Conservation (phyloP, 2,329 filamentous ascomycete genomes). For the Alternaria solani region DNA sequence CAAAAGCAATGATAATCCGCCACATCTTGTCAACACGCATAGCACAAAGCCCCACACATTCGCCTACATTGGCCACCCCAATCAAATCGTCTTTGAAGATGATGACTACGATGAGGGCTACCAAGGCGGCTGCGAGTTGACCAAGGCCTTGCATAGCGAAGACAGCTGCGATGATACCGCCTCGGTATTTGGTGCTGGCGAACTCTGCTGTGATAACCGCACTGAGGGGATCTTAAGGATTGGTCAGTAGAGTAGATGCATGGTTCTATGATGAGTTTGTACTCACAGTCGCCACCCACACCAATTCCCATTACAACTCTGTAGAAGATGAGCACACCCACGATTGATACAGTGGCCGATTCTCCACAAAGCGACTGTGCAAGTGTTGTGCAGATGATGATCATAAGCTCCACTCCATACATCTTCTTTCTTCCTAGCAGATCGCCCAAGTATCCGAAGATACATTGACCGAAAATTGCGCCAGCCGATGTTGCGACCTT, state of each 20-base stretch:
- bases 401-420: conserved; percentile 68
- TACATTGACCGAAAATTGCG: conserved; percentile 82
- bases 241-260: conserved; percentile 2
- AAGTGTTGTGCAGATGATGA: conserved; percentile 52
- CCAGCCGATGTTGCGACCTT: conserved; percentile 85
- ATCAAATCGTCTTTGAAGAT: conserved; percentile 73
- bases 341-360: conserved; percentile 46
- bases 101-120: conserved; percentile 76
- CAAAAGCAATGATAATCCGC: conserved; percentile 81
- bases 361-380: conserved; percentile 50
- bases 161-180: conserved; percentile 86
- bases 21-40: conserved; percentile 87
- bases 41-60: conserved; percentile 71
- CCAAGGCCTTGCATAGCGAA: conserved; percentile 90
- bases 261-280: not conserved
- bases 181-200: conserved; percentile 83
- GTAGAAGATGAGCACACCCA: conserved; percentile 53
- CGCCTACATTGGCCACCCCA: conserved; percentile 58
- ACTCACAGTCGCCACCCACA: conserved; percentile 40
- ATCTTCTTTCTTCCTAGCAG: conserved; percentile 80
- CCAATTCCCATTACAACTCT: conserved; percentile 52
- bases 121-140: conserved; percentile 76
- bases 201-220: conserved; percentile 89
- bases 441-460: conserved; percentile 75
- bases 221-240: conserved; percentile 68